Conservation (phyloP, 2,329 filamentous ascomycete species). For the Ascomycota sp. region DNA sequence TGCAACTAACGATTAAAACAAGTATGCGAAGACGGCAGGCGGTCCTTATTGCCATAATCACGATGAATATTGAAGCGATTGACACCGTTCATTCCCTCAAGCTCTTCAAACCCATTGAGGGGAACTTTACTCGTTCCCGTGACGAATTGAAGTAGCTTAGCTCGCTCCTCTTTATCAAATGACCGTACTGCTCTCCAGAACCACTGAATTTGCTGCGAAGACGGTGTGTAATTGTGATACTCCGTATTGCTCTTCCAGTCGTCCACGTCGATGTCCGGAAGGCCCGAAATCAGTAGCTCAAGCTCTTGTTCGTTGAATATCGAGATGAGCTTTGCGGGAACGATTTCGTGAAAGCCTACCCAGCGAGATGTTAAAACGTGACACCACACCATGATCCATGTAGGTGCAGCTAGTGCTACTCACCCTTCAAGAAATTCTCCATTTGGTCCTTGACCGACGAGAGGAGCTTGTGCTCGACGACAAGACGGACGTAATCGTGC, state of each 20-base stretch:
- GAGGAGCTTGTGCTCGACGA: slow-evolving; percentile 84
- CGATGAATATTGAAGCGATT: slow-evolving; percentile 98
- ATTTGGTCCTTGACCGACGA: slow-evolving; percentile 88
- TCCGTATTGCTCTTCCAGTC: slow-evolving; percentile 99
- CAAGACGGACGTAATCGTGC: slow-evolving; percentile 84
- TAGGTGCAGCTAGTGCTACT: slow-evolving; percentile 6
- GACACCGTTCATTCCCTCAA: slow-evolving; percentile 98
- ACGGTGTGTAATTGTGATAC: slow-evolving; percentile 91
- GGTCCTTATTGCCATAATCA: slow-evolving; percentile 90
- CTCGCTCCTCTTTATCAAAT: slow-evolving; percentile 96
- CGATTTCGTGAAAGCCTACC: slow-evolving; percentile 88
- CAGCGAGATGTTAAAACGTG: slow-evolving; percentile 1
- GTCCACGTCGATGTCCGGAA: slow-evolving; percentile 93
- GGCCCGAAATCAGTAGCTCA: slow-evolving; percentile 84
- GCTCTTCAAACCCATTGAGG: slow-evolving; percentile 94
- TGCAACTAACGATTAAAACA: slow-evolving; percentile 88
- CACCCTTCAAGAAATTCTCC: slow-evolving; percentile 74
- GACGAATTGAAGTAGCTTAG: slow-evolving; percentile 92
- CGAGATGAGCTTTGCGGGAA: slow-evolving; percentile 77
- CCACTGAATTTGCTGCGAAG: slow-evolving; percentile 95
- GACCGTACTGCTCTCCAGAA: slow-evolving; percentile 97
- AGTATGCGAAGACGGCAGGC: slow-evolving; percentile 87
- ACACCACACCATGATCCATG: neutral
- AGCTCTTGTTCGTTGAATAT: slow-evolving; percentile 99
- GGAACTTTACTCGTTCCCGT: slow-evolving; percentile 97